Percentiles rank a stretch among this genome's conserved stretches.
Conservation (phyloP, 2,329 filamentous ascomycete genomes). For the Seiridium unicorne region DNA sequence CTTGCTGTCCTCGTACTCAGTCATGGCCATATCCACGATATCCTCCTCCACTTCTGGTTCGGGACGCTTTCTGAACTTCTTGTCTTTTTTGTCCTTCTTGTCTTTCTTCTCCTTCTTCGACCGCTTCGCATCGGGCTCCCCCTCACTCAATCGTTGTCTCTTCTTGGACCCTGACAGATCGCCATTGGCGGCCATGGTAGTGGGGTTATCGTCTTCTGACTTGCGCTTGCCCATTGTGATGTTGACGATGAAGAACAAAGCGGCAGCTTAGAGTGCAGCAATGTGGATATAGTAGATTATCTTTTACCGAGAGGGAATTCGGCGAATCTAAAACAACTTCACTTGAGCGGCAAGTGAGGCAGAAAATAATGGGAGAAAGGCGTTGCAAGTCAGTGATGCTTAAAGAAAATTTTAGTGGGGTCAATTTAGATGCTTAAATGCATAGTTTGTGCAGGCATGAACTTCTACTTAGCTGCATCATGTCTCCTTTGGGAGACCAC, state of each 20-base stretch:
- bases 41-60: conserved; percentile 10
- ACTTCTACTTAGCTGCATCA: neutral
- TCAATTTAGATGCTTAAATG: conserved; percentile 23
- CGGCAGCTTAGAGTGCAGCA: no score
- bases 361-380: conserved; percentile 26
- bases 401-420: conserved; percentile 47
- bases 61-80: conserved; percentile 14
- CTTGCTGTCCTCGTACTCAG: conserved; percentile 4
- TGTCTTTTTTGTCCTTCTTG: conserved; percentile 25
- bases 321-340: no score
- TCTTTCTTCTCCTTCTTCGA: conserved; percentile 13
- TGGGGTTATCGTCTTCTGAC: conserved; percentile 19
- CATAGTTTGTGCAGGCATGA: neutral
- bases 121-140: conserved; percentile 15
- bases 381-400: neutral
- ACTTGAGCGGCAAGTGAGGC: neutral
- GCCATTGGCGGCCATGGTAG: conserved; percentile 3
- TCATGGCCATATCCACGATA: conserved; percentile 4
- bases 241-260: no score
- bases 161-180: conserved; percentile 19
- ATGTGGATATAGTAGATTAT: no score
- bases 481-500: neutral
- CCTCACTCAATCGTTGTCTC: conserved; percentile 21
- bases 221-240: conserved; percentile 22
- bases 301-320: no score